A percentile compares a stretch with the other conserved stretches of the same genome.
Evolutionary conservation across 306 rosid genomes (phyloP).

Genomic region (Sophora flavescens): DNA sequence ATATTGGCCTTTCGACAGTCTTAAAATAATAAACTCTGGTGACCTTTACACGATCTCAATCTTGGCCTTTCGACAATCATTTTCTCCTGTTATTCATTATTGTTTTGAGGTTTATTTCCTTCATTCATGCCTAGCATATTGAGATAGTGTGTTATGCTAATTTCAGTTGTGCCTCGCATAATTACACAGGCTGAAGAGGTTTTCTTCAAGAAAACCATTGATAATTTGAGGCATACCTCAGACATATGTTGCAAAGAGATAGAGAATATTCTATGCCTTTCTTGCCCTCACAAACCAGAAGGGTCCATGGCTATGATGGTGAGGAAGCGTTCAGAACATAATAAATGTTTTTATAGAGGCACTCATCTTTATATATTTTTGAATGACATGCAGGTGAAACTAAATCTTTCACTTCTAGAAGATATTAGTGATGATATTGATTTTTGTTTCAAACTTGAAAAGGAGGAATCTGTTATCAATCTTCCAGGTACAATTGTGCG

Average conservation of each 20-base stretch:
- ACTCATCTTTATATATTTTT: conserved; percentile 10
- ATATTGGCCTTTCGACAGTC: too few species aligned
- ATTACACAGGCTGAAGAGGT: conserved; percentile 70
- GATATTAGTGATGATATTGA: conserved; percentile 88
- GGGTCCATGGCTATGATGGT: conserved; percentile 99
- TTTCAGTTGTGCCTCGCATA: conserved; percentile 73
- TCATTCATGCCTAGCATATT: conserved; percentile 2
- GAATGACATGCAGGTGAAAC: conserved; percentile 60
- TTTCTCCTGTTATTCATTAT: not conserved
- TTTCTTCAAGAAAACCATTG: conserved; percentile 78
- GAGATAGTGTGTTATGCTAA: not conserved
- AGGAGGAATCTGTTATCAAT: conserved; percentile 94
- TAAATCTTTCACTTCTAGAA: conserved; percentile 61
- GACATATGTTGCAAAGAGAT: conserved; percentile 74
- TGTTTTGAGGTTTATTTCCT: conserved; percentile 30
- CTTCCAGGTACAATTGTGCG: conserved; percentile 77
- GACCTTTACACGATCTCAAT: too few species aligned
- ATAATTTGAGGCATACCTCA: conserved; percentile 64
- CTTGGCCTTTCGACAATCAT: too few species aligned
- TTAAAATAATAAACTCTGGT: too few species aligned
- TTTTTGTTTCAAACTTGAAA: conserved; percentile 94
- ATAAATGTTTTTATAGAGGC: not conserved
- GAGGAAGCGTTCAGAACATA: conserved; percentile 49
- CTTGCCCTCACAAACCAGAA: conserved; percentile 76
- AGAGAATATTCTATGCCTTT: conserved; percentile 72